These are phyloP conservation scores for Phytophthora sp. DNA, from an alignment of 352 stramenopile species.

Conservation along the genomic window DNA sequence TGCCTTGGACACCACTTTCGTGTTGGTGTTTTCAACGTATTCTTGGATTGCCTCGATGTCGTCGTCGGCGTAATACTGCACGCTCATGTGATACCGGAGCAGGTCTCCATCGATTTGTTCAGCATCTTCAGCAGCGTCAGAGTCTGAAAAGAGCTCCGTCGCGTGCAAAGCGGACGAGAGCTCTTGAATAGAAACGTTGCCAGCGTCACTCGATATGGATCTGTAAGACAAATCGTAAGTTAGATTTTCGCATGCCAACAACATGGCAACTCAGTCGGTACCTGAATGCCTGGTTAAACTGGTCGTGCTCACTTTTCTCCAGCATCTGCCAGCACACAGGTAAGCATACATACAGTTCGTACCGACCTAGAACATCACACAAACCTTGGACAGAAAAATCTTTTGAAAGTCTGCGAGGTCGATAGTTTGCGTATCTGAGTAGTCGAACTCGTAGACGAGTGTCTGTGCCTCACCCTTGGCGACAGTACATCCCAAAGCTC, in stretches of 20 bases:
- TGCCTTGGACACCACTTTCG: conserved; percentile 17
- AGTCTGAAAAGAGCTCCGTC: not conserved
- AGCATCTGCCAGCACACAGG: conserved; percentile 13
- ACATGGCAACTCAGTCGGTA: conserved; percentile 14
- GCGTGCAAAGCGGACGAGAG: conserved; percentile 9
- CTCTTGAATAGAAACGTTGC: conserved; percentile 20
- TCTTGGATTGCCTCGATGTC: too few relatives aligned
- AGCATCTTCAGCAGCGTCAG: not conserved
- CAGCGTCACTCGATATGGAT: conserved; percentile 11
- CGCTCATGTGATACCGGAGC: conserved; percentile 24
- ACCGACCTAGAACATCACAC: not conserved
- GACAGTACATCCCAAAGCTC: conserved; percentile 34
- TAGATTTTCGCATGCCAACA: too few relatives aligned
- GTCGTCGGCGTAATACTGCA: conserved; percentile 38
- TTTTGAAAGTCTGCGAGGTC: conserved; percentile 45
- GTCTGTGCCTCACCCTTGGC: conserved; percentile 24
- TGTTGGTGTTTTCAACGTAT: not conserved
- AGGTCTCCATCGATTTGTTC: conserved; percentile 13
- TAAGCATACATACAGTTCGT: not conserved
- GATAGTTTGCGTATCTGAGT: conserved; percentile 35
- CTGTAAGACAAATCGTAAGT: too few relatives aligned
- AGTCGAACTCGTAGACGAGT: conserved; percentile 60
- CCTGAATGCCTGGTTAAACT: conserved; percentile 43
- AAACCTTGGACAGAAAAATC: conserved; percentile 52
- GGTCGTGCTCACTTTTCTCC: conserved; percentile 21